A percentile compares a stretch with the other conserved stretches of the same genome.
Conservation (phyloP, 805 yeast species). For the Saccharomycopsis capsularis region DNA sequence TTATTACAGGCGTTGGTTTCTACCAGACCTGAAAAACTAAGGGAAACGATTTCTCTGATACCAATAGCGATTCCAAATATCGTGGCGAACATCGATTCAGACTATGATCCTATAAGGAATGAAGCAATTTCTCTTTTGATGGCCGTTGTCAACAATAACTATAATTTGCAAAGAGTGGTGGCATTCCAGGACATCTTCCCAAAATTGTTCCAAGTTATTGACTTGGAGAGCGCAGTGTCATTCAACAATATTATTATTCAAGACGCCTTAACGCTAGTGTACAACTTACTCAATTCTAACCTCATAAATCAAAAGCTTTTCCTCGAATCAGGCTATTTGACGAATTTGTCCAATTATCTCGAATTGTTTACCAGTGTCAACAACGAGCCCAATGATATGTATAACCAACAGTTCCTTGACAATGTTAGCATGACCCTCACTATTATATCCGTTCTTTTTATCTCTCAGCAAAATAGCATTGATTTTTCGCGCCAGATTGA, state of each 20-base stretch:
- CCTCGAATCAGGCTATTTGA: conserved; percentile 60
- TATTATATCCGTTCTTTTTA: conserved; percentile 14
- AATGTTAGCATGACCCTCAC: conserved; percentile 11
- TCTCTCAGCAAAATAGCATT: conserved; percentile 10
- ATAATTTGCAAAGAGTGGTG: conserved; percentile 83
- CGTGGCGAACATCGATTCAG: conserved; percentile 54
- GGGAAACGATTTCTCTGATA: conserved; percentile 61
- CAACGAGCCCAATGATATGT: not conserved
- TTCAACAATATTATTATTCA: conserved; percentile 83
- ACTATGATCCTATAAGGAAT: conserved; percentile 80
- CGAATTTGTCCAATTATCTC: conserved; percentile 8
- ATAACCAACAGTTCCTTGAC: conserved; percentile 5
- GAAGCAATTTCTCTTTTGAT: conserved; percentile 79
- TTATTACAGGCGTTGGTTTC: conserved; percentile 75
- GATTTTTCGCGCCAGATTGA: conserved; percentile 6
- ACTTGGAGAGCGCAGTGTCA: conserved; percentile 80
- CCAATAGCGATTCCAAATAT: conserved; percentile 78
- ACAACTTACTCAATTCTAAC: conserved; percentile 70
- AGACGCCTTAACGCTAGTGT: conserved; percentile 73
- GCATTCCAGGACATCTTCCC: conserved; percentile 94
- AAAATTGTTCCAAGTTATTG: conserved; percentile 66
- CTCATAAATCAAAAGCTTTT: conserved; percentile 86
- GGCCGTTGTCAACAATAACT: conserved; percentile 74
- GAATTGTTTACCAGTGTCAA: conserved; percentile 3
- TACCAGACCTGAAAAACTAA: conserved; percentile 65